phyloP scores from a whole-genome alignment of 345 rosid genomes.

The Murraya paniculata region DNA sequence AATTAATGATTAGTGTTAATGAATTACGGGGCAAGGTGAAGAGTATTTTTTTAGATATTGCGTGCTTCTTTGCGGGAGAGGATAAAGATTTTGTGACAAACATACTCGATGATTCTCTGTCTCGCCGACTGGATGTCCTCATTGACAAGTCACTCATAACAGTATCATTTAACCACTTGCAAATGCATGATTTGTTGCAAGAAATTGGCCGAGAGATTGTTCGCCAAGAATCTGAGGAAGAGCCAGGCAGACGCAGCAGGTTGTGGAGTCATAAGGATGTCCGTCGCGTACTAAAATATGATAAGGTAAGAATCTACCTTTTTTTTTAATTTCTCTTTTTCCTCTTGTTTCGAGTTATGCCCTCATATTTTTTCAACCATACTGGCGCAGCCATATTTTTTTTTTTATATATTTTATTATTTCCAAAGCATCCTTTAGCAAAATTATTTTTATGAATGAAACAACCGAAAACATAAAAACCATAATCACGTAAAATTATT shows the following conservation, averaged over 20 bases:
- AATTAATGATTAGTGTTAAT: conserved; percentile 16
- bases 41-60: conserved; percentile 44
- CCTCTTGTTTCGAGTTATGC: background rate
- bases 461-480: too few relatives aligned
- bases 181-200: conserved; percentile 44
- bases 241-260: conserved; percentile 15
- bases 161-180: conserved; percentile 14
- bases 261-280: conserved; percentile 9
- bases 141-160: conserved; percentile 33
- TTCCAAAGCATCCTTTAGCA: too few relatives aligned
- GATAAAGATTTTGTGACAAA: conserved; percentile 10
- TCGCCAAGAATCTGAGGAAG: background rate
- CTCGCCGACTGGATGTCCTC: background rate
- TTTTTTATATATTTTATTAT: too few relatives aligned
- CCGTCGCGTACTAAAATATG: background rate
- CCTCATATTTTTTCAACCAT: too few relatives aligned
- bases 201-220: conserved; percentile 16
- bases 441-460: too few relatives aligned
- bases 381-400: too few relatives aligned
- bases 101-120: conserved; percentile 10
- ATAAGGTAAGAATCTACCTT: background rate
- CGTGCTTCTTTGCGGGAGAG: conserved; percentile 37
- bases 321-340: background rate
- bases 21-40: conserved; percentile 4
- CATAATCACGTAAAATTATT: too few relatives aligned